Base-by-base conservation (phyloP, 2,329 filamentous ascomycete species). In the Diaporthe longicolla region DNA sequence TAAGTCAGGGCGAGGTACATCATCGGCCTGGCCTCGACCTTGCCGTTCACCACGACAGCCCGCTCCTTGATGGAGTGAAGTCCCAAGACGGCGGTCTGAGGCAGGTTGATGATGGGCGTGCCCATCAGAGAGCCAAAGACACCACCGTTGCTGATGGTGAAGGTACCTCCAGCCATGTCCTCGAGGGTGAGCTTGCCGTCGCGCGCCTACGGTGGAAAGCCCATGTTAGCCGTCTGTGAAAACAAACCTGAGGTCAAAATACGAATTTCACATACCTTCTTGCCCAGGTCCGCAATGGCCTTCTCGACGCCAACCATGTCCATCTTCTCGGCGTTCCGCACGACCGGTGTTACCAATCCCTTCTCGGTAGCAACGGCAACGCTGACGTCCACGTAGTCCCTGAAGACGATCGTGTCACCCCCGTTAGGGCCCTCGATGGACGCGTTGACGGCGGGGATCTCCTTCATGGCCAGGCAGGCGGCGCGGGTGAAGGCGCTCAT, bases 1-100 rank as follows among this genome's bases (percentile, higher is more conserved):
- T 99, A 99, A 19, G 97, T 99, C 75, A 99, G 89, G 55, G 97
- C 97, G 77, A 99, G 90, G 84, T 98, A 98, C 97, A 99, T 99
- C 95, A 99, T 98, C n/a, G 97, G 97, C 78, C 97, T 91, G 79
- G 98, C 94, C 84, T 98, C 95, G 73, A 98, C 89, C 87, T 98
- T 97, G 81, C 97, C 97, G 81, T 98, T 95, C 76, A 98, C 88
- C 35, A 90, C 96, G 70, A 98, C 92, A 3, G 96, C 92, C 80
- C 93, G 94, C 72, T 99, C 95, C 88, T 99, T 99, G 85, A 98
- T 98, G 61, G 96, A 95, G 83, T 99, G 96, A 29, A 98, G 92
- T 77, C 96, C 96, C 74, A 98, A 90, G 13, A 98, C 95, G 73
- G 95, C 94, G 74, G 94, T 96, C 83, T 98, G 96, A 19, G 96